These are phyloP conservation scores for Pleurozium schreberi DNA, from an alignment of 225 moss, liverwort and hornwort genomes.

Conservation along the genomic window DNA sequence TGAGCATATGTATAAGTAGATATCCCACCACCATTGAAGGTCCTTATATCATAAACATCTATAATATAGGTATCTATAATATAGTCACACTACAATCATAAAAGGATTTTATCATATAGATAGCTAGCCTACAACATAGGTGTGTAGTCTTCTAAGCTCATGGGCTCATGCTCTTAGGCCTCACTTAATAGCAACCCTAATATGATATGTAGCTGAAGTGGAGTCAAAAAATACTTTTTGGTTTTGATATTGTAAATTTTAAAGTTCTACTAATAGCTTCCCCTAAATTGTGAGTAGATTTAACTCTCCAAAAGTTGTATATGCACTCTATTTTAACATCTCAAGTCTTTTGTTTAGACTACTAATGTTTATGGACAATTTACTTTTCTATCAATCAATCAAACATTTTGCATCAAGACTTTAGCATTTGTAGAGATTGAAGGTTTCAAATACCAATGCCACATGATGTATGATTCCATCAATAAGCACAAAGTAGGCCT, in stretches of 20 bases:
- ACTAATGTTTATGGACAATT: neutral
- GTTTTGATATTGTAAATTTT: neutral
- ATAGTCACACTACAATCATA: too few relatives aligned
- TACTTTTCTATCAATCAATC: neutral
- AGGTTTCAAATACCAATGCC: slow-evolving; percentile 6
- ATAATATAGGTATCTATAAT: too few relatives aligned
- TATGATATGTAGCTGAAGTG: neutral
- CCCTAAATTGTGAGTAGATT: neutral
- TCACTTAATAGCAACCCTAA: too few relatives aligned
- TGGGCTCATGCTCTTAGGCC: too few relatives aligned
- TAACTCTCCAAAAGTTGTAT: too few relatives aligned
- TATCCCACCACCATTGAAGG: too few relatives aligned
- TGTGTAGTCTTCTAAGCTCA: too few relatives aligned
- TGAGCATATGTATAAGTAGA: too few relatives aligned
- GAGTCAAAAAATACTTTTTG: neutral
- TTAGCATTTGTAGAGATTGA: neutral
- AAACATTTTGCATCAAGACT: neutral
- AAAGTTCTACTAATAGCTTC: neutral
- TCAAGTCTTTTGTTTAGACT: neutral
- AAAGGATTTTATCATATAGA: too few relatives aligned
- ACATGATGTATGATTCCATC: slow-evolving; percentile 33
- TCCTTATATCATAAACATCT: too few relatives aligned
- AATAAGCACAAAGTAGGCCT: slow-evolving; percentile 42
- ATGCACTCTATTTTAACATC: neutral
- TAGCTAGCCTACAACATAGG: too few relatives aligned